These are phyloP conservation scores for Sphaerulina populicola DNA, from an alignment of 2,329 filamentous ascomycete genomes.

Conservation along the genomic window DNA sequence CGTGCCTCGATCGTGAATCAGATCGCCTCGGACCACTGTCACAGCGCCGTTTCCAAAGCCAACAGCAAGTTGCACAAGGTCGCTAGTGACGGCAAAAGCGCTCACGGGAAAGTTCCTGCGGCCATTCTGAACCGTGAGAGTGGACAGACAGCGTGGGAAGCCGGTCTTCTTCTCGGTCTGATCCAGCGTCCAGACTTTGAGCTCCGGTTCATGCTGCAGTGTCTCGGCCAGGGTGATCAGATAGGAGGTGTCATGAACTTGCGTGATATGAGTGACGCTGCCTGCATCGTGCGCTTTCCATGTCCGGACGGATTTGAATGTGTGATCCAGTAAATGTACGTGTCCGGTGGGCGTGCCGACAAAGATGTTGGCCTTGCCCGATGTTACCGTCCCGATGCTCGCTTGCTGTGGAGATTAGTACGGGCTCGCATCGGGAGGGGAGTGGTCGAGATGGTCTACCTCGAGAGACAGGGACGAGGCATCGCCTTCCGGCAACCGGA, in stretches of 20 bases:
- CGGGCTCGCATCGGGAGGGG: background rate
- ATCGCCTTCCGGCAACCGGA: slow-evolving; percentile 71
- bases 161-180: slow-evolving; percentile 91
- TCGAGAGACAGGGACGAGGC: slow-evolving; percentile 46
- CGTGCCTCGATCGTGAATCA: slow-evolving; percentile 90
- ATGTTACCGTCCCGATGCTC: slow-evolving; percentile 73
- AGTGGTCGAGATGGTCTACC: slow-evolving; percentile 13
- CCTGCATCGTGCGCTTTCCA: slow-evolving; percentile 79
- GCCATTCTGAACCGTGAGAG: slow-evolving; percentile 76
- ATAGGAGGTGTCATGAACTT: slow-evolving; percentile 77
- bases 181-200: slow-evolving; percentile 97
- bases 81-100: slow-evolving; percentile 76
- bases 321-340: slow-evolving; percentile 77
- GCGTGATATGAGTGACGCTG: slow-evolving; percentile 82
- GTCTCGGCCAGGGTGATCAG: slow-evolving; percentile 85
- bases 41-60: slow-evolving; percentile 95
- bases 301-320: slow-evolving; percentile 76
- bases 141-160: slow-evolving; percentile 78
- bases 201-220: slow-evolving; percentile 70
- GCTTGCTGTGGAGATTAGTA: slow-evolving; percentile 37
- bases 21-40: slow-evolving; percentile 82
- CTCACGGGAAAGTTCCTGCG: slow-evolving; percentile 92
- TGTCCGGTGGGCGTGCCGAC: slow-evolving; percentile 76
- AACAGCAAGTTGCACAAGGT: slow-evolving; percentile 85
- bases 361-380: slow-evolving; percentile 83